A percentile compares a stretch with the other conserved stretches of the same genome.
phyloP scores from a whole-genome alignment of 2,329 filamentous ascomycete genomes.

The Cladosporium sp. region DNA sequence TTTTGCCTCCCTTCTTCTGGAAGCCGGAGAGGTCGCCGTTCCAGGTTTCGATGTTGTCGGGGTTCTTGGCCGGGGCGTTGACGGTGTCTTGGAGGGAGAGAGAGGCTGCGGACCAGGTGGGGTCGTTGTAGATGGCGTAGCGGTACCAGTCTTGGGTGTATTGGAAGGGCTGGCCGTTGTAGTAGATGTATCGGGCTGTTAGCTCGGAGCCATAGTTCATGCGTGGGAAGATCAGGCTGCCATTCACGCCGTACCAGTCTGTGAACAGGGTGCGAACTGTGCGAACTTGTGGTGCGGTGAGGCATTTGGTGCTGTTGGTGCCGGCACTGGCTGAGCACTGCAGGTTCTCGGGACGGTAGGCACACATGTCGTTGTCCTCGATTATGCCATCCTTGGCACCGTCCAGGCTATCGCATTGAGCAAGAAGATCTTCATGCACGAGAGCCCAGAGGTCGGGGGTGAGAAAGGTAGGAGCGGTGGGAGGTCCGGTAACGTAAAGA shows the following conservation, averaged over 20 bases:
- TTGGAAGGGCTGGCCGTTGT: conserved; percentile 37
- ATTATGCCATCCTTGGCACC: conserved; percentile 44
- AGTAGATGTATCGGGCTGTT: conserved; percentile 30
- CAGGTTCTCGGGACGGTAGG: conserved; percentile 37
- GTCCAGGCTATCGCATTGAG: conserved; percentile 47
- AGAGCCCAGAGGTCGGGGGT: conserved; percentile 34
- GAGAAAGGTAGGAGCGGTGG: conserved; percentile 37
- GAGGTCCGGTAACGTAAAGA: conserved; percentile 35
- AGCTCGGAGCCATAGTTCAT: conserved; percentile 48
- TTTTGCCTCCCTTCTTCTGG: conserved; percentile 39
- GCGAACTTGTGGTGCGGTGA: conserved; percentile 39
- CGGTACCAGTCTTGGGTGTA: conserved; percentile 47
- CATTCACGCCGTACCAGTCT: conserved; percentile 38
- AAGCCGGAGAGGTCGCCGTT: conserved; percentile 39
- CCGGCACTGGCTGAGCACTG: conserved; percentile 30
- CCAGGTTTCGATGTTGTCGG: conserved; percentile 38
- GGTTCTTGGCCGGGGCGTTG: conserved; percentile 31
- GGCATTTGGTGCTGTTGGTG: conserved; percentile 36
- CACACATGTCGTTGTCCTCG: conserved; percentile 41
- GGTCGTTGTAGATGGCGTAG: conserved; percentile 46
- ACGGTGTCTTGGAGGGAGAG: conserved; percentile 36
- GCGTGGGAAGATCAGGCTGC: conserved; percentile 44
- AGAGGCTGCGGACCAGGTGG: conserved; percentile 37
- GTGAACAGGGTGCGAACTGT: conserved; percentile 39
- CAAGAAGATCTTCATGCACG: conserved; percentile 40